These are phyloP conservation scores for Trichoderma semiorbis DNA, from an alignment of 2,329 filamentous ascomycete genomes.

Conservation along the genomic window DNA sequence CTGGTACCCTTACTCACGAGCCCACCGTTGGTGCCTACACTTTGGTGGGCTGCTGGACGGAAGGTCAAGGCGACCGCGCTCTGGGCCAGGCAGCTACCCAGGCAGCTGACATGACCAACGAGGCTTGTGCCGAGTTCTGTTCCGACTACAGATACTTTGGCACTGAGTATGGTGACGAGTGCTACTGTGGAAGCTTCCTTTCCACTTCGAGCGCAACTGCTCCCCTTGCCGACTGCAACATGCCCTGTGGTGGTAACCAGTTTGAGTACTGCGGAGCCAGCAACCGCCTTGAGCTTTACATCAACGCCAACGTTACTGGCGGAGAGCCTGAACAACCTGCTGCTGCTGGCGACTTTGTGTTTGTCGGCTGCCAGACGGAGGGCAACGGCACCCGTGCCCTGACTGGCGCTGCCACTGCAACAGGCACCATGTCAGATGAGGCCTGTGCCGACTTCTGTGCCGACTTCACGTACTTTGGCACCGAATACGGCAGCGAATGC, in stretches of 20 bases:
- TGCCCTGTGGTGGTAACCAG: constrained; percentile 33
- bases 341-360: constrained; percentile 31
- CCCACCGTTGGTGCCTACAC: constrained; percentile 28
- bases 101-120: constrained; percentile 33
- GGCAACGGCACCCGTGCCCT: constrained; percentile 34
- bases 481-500: constrained; percentile 38
- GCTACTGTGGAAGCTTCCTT: constrained; percentile 38
- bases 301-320: constrained; percentile 27
- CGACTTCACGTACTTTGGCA: constrained; percentile 34
- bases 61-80: constrained; percentile 35
- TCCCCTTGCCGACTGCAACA: constrained; percentile 33
- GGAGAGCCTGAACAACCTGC: constrained; percentile 32
- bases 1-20: constrained; percentile 25
- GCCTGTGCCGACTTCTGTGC: constrained; percentile 33
- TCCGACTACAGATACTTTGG: constrained; percentile 40
- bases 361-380: constrained; percentile 38
- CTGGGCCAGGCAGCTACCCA: constrained; percentile 29
- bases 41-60: constrained; percentile 41
- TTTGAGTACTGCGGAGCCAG: constrained; percentile 35
- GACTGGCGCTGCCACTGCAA: constrained; percentile 22
- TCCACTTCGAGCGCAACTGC: constrained; percentile 27
- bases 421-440: constrained; percentile 33
- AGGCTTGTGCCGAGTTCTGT: constrained; percentile 34
- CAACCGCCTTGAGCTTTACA: constrained; percentile 35
- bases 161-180: constrained; percentile 38